These are phyloP conservation scores for Achlya hypogyna DNA, from an alignment of 352 stramenopile genomes.

Conservation along the genomic window DNA sequence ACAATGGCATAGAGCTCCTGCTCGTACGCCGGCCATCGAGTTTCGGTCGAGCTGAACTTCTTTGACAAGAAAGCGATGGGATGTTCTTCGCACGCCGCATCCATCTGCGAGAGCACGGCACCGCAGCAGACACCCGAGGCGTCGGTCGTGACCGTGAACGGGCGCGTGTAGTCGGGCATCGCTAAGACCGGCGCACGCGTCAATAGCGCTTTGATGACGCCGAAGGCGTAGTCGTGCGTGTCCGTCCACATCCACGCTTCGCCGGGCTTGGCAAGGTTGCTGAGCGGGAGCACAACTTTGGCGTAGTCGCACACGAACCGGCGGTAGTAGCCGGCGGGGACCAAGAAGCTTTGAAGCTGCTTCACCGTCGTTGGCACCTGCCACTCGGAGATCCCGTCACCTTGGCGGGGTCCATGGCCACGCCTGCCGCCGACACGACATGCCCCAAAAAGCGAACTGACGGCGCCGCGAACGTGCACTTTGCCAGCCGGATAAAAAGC, in stretches of 20 bases:
- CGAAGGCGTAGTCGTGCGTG: conserved; percentile 17
- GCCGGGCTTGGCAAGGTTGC: conserved; percentile 16
- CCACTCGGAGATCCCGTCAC: conserved; percentile 4
- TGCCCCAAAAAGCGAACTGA: conserved; percentile 18
- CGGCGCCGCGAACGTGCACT: conserved; percentile 11
- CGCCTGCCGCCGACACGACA: conserved; percentile 7
- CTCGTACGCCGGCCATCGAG: conserved; percentile 19
- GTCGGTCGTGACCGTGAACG: conserved; percentile 30
- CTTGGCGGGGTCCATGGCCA: conserved; percentile 17
- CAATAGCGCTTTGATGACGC: conserved; percentile 19
- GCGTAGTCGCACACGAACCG: conserved; percentile 21
- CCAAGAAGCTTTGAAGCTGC: conserved; percentile 22
- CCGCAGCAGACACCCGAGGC: conserved; percentile 21
- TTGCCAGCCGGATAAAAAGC: background rate
- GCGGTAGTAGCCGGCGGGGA: conserved; percentile 23
- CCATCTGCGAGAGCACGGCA: conserved; percentile 7
- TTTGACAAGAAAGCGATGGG: conserved; percentile 27
- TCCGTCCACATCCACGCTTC: conserved; percentile 16
- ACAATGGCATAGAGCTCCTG: conserved; percentile 24
- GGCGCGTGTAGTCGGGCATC: conserved; percentile 21
- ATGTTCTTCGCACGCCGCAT: conserved; percentile 15
- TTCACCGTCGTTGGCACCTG: conserved; percentile 9
- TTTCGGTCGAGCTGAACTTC: conserved; percentile 15
- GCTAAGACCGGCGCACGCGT: conserved; percentile 25
- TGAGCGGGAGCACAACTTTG: conserved; percentile 21